Evolutionary conservation across 495 filamentous ascomycete species (phyloP).

Genomic region (Penicillium odoratum): DNA sequence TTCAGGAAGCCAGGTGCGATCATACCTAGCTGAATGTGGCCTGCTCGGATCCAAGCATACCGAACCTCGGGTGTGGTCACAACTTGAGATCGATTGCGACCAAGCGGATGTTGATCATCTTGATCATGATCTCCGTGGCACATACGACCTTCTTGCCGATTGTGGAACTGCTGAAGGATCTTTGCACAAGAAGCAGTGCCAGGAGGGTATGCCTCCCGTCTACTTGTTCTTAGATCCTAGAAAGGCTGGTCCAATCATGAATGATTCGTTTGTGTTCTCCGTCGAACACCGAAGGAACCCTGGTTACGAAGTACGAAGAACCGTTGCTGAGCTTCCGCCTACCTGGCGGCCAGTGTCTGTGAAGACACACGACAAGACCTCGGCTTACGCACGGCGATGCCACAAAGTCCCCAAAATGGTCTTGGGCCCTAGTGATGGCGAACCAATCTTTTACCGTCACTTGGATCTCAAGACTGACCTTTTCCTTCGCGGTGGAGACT

Average conservation of each 20-base stretch:
- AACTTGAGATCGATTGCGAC: conserved; percentile 32
- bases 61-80: conserved; percentile 42
- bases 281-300: conserved; percentile 49
- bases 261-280: conserved; percentile 69
- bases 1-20: conserved; percentile 20
- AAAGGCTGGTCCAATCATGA: conserved; percentile 38
- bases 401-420: background rate
- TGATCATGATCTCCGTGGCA: conserved; percentile 51
- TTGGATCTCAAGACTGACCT: background rate
- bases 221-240: conserved; percentile 69
- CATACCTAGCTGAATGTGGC: conserved; percentile 37
- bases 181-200: conserved; percentile 49
- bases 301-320: conserved; percentile 52
- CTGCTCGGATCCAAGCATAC: conserved; percentile 28
- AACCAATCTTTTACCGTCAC: background rate
- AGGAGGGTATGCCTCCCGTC: conserved; percentile 21
- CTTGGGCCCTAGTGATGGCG: background rate
- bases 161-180: conserved; percentile 68
- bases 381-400: conserved; percentile 8
- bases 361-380: background rate
- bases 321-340: conserved; percentile 44
- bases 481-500: conserved; percentile 7
- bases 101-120: conserved; percentile 31
- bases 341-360: conserved; percentile 27
- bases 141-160: conserved; percentile 54